Evolutionary conservation across 305 asterid species (phyloP), one percentile per base, ranked within the genome.

Genomic region (Solanum chacoense): DNA sequence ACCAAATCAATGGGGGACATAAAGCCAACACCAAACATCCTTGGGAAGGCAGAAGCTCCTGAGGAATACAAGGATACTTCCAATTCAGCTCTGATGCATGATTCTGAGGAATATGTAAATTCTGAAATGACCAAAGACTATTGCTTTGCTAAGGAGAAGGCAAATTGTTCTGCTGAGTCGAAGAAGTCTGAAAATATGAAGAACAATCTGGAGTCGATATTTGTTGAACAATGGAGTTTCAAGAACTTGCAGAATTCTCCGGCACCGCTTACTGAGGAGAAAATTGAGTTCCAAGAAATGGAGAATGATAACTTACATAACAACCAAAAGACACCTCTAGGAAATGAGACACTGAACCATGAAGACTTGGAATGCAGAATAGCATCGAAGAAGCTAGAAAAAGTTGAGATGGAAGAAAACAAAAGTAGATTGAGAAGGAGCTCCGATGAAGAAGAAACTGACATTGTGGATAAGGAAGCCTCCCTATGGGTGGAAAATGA

Each of bases 381-480:
- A 83, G 89, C 20, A 67, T 90, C 76, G 55, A 80, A 67, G 84
- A 84, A 75, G 69, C 76, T 85, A 8, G 92, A 86, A 76, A 88
- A 84, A 90, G 90, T 88, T 40, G 87, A 71, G 36, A 65, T 87
- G 78, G 84, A 91, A 91, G 94, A 88, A 84, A 75, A 86, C 90
- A 92, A 63, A 88, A 88, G 59, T 88, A 90, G 87, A 65, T 87
- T 87, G 85, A 90, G 88, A 80, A 65, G 84, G 88, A 78, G 85
- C 69, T 50, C 38, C 84, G 91, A 89, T 85, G 95, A 83, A 87
- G 94, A 90, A 91, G 94, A 88, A 89, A 90, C 84, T 86, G 91
- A 55, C 76, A 78, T 29, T 78, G 75, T 76, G 84, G 88, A 63
- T 88, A 91, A 89, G 85, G 94, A 91, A 88, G 88, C 78, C 91